These are phyloP conservation scores for Xylaria palmicola DNA, from an alignment of 495 filamentous ascomycete genomes.

Conservation along the genomic window DNA sequence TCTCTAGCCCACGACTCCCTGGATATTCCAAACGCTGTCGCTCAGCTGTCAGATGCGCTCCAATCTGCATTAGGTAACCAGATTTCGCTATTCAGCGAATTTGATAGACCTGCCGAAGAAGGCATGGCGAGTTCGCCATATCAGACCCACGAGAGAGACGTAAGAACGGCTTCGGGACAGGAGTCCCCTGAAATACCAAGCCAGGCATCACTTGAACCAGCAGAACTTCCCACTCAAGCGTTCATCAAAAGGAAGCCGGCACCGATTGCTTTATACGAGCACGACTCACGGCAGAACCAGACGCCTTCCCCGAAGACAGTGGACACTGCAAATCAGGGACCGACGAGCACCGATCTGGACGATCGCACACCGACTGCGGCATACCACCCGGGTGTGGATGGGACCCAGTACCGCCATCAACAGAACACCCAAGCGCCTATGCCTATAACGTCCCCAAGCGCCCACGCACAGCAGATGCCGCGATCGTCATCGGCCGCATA, in stretches of 20 bases:
- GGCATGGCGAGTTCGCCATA: not conserved
- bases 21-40: not conserved
- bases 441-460: conserved; percentile 1
- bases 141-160: conserved; percentile 2
- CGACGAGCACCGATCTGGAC: conserved; percentile 3
- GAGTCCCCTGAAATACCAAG: not conserved
- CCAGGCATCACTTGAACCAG: not conserved
- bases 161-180: not conserved
- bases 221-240: conserved; percentile 22
- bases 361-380: conserved; percentile 13
- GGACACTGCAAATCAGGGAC: conserved; percentile 10
- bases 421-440: not conserved
- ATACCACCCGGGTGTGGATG: conserved; percentile 13
- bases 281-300: conserved; percentile 12
- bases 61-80: conserved; percentile 28
- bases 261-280: conserved; percentile 13
- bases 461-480: conserved; percentile 6
- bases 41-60: conserved; percentile 20
- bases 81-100: conserved; percentile 17
- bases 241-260: conserved; percentile 27
- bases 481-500: conserved; percentile 16
- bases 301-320: conserved; percentile 21
- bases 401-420: not conserved
- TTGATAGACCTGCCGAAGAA: not conserved
- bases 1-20: not conserved